A percentile compares a stretch with the other conserved stretches of the same genome.
Evolutionary conservation across 2,329 filamentous ascomycete species (phyloP).

Genomic region (Apiospora koreana): DNA sequence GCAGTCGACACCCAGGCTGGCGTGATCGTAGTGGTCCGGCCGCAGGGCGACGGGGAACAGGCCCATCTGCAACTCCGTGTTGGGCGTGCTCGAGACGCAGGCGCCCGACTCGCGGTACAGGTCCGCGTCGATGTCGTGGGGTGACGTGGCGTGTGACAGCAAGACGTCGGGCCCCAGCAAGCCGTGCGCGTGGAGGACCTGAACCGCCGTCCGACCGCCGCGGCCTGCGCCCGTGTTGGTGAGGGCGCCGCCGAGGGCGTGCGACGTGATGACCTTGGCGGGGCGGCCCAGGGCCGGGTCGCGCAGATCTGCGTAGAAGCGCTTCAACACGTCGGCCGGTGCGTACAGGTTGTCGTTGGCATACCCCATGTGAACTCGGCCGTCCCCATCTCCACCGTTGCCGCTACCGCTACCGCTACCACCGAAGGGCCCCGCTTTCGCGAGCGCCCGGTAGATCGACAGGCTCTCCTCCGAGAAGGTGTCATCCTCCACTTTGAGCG

Average conservation of each 20-base stretch:
- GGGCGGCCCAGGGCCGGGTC: constrained; percentile 23
- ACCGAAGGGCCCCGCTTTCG: constrained; percentile 27
- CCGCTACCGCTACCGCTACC: not conserved
- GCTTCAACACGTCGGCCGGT: constrained; percentile 36
- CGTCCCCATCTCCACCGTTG: constrained; percentile 20
- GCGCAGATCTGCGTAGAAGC: constrained; percentile 38
- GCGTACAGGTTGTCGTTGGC: constrained; percentile 44
- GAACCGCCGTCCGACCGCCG: constrained; percentile 20
- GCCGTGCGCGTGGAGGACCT: constrained; percentile 33
- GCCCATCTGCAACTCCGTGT: constrained; percentile 53
- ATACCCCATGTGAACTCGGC: constrained; percentile 42
- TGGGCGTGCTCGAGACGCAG: constrained; percentile 46
- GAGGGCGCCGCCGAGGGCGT: constrained; percentile 28
- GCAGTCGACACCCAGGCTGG: constrained; percentile 37
- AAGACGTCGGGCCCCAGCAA: constrained; percentile 44
- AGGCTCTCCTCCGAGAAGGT: constrained; percentile 38
- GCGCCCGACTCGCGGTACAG: constrained; percentile 35
- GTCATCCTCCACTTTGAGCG: constrained; percentile 27
- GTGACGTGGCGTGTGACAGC: constrained; percentile 40
- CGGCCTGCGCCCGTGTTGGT: not conserved
- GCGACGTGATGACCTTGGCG: constrained; percentile 43
- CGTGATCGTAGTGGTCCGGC: constrained; percentile 29
- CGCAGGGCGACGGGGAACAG: constrained; percentile 37
- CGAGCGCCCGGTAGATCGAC: constrained; percentile 35
- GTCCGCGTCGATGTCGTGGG: constrained; percentile 34